These are phyloP conservation scores for Verticillium nonalfalfae DNA, from an alignment of 2,329 filamentous ascomycete species.

Conservation along the genomic window DNA sequence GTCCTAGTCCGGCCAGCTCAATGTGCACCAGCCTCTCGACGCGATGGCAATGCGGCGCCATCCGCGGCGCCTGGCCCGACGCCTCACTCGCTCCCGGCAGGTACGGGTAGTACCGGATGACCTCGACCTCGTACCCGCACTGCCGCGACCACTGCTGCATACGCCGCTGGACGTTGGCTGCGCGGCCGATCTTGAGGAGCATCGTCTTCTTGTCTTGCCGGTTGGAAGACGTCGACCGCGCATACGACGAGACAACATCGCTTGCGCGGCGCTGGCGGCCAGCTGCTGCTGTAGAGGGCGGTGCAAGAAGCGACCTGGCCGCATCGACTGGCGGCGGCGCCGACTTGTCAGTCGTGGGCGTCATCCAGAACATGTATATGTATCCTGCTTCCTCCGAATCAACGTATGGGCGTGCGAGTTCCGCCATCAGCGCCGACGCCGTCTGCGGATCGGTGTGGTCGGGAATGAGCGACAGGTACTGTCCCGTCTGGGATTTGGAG, in stretches of 20 bases:
- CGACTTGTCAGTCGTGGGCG: slow-evolving; percentile 52
- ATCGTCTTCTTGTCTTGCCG: slow-evolving; percentile 48
- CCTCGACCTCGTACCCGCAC: slow-evolving; percentile 81
- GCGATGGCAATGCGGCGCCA: slow-evolving; percentile 78
- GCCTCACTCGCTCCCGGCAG: slow-evolving; percentile 34
- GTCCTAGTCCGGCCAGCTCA: slow-evolving; percentile 63
- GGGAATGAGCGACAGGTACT: slow-evolving; percentile 65
- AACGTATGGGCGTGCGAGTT: slow-evolving; percentile 62
- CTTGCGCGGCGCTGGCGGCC: slow-evolving; percentile 39
- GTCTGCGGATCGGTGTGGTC: slow-evolving; percentile 58
- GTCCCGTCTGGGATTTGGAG: slow-evolving; percentile 28
- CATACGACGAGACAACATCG: slow-evolving; percentile 48
- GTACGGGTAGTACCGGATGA: slow-evolving; percentile 91
- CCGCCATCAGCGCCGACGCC: slow-evolving; percentile 64
- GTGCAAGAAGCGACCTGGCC: slow-evolving; percentile 51
- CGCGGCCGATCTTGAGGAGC: slow-evolving; percentile 60
- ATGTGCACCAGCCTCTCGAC: slow-evolving; percentile 89
- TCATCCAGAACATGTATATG: slow-evolving; percentile 99
- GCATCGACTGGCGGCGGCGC: slow-evolving; percentile 51
- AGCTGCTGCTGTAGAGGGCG: slow-evolving; percentile 27
- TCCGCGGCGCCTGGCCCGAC: slow-evolving; percentile 43
- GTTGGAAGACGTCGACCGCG: slow-evolving; percentile 19
- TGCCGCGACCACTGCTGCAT: slow-evolving; percentile 92
- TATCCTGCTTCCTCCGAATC: slow-evolving; percentile 78
- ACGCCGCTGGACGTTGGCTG: slow-evolving; percentile 79